Evolutionary conservation across 768 basidiomycete genomes (phyloP).

Genomic region (Lactarius pseudohatsudake): DNA sequence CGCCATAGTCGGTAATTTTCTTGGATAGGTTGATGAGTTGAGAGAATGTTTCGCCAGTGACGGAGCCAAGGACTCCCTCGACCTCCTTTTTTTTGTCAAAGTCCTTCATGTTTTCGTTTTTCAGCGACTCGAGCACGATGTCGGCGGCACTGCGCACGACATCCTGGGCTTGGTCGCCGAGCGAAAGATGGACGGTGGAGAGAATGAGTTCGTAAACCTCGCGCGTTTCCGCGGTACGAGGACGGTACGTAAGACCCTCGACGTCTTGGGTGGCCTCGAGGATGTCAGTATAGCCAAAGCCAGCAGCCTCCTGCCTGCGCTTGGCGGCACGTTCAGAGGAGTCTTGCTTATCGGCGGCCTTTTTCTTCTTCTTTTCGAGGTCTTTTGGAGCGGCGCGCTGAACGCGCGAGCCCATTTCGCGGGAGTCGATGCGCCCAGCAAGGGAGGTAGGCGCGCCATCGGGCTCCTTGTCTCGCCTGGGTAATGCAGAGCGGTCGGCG

Average conservation of each 20-base stretch:
- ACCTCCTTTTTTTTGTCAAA: slow-evolving; percentile 97
- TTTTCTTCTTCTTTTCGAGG: slow-evolving; percentile 91
- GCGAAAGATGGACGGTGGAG: slow-evolving; percentile 71
- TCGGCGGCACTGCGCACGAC: slow-evolving; percentile 97
- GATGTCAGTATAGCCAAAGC: slow-evolving; percentile 86
- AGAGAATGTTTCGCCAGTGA: slow-evolving; percentile 74
- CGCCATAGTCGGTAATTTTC: slow-evolving; percentile 95
- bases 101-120: slow-evolving; percentile 86
- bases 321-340: slow-evolving; percentile 55
- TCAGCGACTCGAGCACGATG: slow-evolving; percentile 81
- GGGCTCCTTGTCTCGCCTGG: slow-evolving; percentile 90
- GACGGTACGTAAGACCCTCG: slow-evolving; percentile 90
- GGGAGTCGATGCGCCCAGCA: slow-evolving; percentile 83
- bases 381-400: slow-evolving; percentile 82
- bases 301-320: slow-evolving; percentile 59
- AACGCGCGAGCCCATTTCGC: slow-evolving; percentile 93
- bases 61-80: slow-evolving; percentile 67
- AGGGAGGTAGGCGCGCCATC: slow-evolving; percentile 95
- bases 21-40: slow-evolving; percentile 84
- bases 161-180: slow-evolving; percentile 96
- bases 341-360: slow-evolving; percentile 61
- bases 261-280: slow-evolving; percentile 92
- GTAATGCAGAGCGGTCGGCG: slow-evolving; percentile 79
- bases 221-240: slow-evolving; percentile 90
- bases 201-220: slow-evolving; percentile 94